phyloP scores from a whole-genome alignment of 805 yeast species.

The Jamesozyma piceae region DNA sequence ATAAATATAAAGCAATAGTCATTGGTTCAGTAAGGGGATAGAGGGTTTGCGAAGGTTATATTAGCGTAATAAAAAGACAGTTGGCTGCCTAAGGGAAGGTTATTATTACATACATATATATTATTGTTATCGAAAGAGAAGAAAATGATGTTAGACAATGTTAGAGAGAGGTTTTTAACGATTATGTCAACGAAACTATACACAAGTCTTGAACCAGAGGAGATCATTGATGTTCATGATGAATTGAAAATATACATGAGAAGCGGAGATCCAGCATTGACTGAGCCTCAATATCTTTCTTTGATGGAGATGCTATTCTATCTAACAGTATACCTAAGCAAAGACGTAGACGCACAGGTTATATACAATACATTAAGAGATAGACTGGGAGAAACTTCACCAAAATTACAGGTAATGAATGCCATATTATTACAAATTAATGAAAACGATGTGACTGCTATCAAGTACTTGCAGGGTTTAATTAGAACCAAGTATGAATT shows the following conservation, averaged over 20 bases:
- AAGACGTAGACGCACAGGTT: slow-evolving; percentile 63
- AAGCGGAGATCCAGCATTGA: slow-evolving; percentile 16
- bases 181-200: slow-evolving; percentile 45
- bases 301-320: slow-evolving; percentile 66
- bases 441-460: slow-evolving; percentile 21
- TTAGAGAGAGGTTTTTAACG: slow-evolving; percentile 40
- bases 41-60: too few species aligned
- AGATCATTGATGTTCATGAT: slow-evolving; percentile 29
- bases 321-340: slow-evolving; percentile 48
- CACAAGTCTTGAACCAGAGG: slow-evolving; percentile 39
- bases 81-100: too few species aligned
- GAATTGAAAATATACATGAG: slow-evolving; percentile 31
- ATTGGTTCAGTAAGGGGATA: too few species aligned
- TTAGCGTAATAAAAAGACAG: too few species aligned
- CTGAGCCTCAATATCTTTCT: slow-evolving; percentile 39
- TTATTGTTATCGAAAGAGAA: too few species aligned
- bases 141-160: neutral
- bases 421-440: slow-evolving; percentile 21
- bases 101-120: too few species aligned
- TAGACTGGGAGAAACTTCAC: slow-evolving; percentile 45
- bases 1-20: too few species aligned
- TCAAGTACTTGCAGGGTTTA: slow-evolving; percentile 44
- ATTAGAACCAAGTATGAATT: slow-evolving; percentile 42
- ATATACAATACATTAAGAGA: slow-evolving; percentile 58
- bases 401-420: slow-evolving; percentile 26